Percentiles rank a stretch among this genome's conserved stretches.
Evolutionary conservation across 2,329 filamentous ascomycete species (phyloP).

Genomic region (Xylariaceae sp.): DNA sequence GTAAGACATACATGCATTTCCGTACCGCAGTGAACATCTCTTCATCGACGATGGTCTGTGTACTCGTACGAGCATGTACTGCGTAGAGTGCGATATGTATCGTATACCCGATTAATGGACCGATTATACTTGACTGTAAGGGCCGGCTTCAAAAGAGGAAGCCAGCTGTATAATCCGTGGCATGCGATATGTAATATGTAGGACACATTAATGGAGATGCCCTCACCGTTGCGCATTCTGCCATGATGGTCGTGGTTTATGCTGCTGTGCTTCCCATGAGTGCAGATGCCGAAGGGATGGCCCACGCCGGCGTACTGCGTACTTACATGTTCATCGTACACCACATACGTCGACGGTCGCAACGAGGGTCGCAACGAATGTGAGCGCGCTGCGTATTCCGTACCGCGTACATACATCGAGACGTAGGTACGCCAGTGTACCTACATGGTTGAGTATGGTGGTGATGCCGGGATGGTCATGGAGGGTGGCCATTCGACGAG

Average conservation of each 20-base stretch:
- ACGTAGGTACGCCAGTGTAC: not conserved
- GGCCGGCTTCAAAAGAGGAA: not conserved
- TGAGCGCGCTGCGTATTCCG: not conserved
- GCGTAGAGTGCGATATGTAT: too few relatives aligned
- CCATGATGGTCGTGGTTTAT: not conserved
- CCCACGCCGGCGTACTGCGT: not conserved
- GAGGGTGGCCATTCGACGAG: not conserved
- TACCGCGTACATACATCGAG: not conserved
- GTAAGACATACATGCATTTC: constrained; percentile 1
- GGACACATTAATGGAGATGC: not conserved
- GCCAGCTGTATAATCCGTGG: not conserved
- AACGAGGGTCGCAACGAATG: not conserved
- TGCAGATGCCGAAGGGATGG: not conserved
- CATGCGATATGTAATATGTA: not conserved
- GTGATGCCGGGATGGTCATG: not conserved
- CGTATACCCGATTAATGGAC: not conserved
- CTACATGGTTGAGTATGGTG: not conserved
- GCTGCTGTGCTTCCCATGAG: not conserved
- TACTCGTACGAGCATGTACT: too few relatives aligned
- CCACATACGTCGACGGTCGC: not conserved
- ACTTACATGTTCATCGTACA: not conserved
- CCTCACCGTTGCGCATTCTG: not conserved
- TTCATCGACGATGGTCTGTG: not conserved
- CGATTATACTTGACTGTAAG: not conserved
- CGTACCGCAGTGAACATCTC: not conserved